Conservation (phyloP, 352 stramenopile genomes). For the Plasmopara halstedii region DNA sequence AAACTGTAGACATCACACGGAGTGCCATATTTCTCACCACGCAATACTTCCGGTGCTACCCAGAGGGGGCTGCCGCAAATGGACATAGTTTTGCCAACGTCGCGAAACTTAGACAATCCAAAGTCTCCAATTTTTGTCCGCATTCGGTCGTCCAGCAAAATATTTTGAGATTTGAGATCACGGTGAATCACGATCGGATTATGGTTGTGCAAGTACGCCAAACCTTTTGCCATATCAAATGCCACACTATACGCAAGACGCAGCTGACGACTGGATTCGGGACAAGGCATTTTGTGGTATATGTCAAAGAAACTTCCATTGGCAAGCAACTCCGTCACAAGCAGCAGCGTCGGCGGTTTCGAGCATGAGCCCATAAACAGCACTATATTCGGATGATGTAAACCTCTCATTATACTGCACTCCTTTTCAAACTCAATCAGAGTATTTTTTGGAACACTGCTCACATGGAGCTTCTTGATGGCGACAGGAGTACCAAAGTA, state of each 20-base stretch:
- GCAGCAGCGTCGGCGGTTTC: slow-evolving; percentile 92
- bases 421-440: slow-evolving; percentile 79
- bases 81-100: slow-evolving; percentile 82
- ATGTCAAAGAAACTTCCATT: slow-evolving; percentile 85
- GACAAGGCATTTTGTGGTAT: slow-evolving; percentile 73
- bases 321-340: slow-evolving; percentile 91
- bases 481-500: slow-evolving; percentile 79
- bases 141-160: slow-evolving; percentile 77
- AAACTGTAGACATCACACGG: slow-evolving; percentile 84
- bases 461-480: slow-evolving; percentile 82
- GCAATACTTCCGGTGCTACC: slow-evolving; percentile 72
- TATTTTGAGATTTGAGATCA: slow-evolving; percentile 77
- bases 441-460: slow-evolving; percentile 73
- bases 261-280: slow-evolving; percentile 43
- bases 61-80: slow-evolving; percentile 79
- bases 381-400: slow-evolving; percentile 97
- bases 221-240: slow-evolving; percentile 88
- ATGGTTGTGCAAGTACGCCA: slow-evolving; percentile 96
- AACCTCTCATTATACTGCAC: slow-evolving; percentile 79
- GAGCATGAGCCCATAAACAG: slow-evolving; percentile 97
- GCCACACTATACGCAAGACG: slow-evolving; percentile 70
- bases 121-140: slow-evolving; percentile 82
- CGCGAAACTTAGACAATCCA: slow-evolving; percentile 74
- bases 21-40: slow-evolving; percentile 75
- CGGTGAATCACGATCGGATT: slow-evolving; percentile 97